Percentiles rank a stretch among this genome's conserved stretches.
These are phyloP conservation scores for Trichosporon sp. DNA, from an alignment of 1,284 basidiomycete genomes.

Conservation along the genomic window DNA sequence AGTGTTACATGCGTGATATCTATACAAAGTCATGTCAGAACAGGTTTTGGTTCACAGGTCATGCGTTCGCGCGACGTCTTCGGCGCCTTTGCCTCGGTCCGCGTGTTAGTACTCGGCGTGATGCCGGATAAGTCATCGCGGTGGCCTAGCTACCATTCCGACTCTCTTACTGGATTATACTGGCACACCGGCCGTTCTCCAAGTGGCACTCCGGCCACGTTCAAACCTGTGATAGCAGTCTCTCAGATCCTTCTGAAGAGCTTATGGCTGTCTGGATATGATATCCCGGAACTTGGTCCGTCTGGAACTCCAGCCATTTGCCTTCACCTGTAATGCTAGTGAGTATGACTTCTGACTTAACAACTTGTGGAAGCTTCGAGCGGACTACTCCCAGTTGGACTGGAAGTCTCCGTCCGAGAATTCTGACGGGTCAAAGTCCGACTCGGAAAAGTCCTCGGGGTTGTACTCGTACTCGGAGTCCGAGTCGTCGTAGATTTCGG, in stretches of 20 bases:
- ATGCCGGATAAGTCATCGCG: not conserved
- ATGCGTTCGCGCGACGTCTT: not conserved
- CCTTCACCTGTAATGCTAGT: not conserved
- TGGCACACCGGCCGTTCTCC: not conserved
- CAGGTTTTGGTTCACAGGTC: not conserved
- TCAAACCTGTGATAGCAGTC: not conserved
- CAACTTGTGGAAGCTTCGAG: slow-evolving; percentile 1
- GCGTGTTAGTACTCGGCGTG: not conserved
- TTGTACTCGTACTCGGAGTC: slow-evolving; percentile 9
- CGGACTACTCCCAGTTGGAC: slow-evolving; percentile 2
- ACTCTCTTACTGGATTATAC: not conserved
- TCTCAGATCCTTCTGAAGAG: not conserved
- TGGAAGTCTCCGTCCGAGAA: not conserved
- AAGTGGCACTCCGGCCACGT: not conserved
- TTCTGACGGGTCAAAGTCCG: slow-evolving; percentile 2
- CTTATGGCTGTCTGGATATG: not conserved
- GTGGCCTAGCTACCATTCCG: slow-evolving; percentile 11
- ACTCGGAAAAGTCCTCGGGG: not conserved
- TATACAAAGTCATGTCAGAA: slow-evolving; percentile 4
- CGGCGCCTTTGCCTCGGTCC: not conserved
- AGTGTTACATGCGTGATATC: not conserved
- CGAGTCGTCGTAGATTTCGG: not conserved
- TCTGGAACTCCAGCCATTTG: not conserved
- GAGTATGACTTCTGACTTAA: slow-evolving; percentile 14
- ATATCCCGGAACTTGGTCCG: not conserved